Conservation (phyloP, 352 stramenopile genomes). For the Globisporangium ultimum region DNA sequence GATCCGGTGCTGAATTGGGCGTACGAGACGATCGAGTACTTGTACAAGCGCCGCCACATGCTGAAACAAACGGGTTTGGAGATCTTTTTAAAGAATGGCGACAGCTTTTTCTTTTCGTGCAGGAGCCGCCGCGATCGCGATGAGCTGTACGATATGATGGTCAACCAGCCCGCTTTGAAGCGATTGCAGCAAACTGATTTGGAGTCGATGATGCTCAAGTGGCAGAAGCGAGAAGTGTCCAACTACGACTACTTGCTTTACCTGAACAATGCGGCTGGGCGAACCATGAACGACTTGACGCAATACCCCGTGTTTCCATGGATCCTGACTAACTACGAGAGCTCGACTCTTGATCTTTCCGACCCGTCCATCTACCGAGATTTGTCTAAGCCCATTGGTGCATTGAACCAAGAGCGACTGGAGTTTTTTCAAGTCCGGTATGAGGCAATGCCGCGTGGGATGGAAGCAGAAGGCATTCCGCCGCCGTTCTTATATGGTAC, state of each 20-base stretch:
- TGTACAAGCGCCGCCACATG: constrained; percentile 89
- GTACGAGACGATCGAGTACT: constrained; percentile 62
- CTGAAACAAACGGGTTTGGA: constrained; percentile 87
- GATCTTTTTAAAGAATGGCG: constrained; percentile 66
- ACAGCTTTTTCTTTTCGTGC: constrained; percentile 86
- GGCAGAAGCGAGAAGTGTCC: constrained; percentile 86
- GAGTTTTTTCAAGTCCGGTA: constrained; percentile 88
- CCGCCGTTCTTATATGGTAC: constrained; percentile 98
- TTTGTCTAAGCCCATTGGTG: constrained; percentile 94
- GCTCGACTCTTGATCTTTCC: constrained; percentile 80
- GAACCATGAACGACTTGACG: constrained; percentile 88
- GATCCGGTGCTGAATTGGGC: constrained; percentile 85
- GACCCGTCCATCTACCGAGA: constrained; percentile 89
- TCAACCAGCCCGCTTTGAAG: constrained; percentile 66
- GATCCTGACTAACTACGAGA: constrained; percentile 92
- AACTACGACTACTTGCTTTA: constrained; percentile 94
- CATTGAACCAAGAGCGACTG: constrained; percentile 87
- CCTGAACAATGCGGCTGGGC: constrained; percentile 86
- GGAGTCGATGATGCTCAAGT: constrained; percentile 79
- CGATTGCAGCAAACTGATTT: constrained; percentile 59
- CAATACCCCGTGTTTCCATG: constrained; percentile 98
- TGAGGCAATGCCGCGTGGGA: constrained; percentile 82
- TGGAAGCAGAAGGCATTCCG: constrained; percentile 72
- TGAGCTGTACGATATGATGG: constrained; percentile 81
- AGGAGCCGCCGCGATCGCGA: constrained; percentile 58